Evolutionary conservation across 1,284 basidiomycete genomes (phyloP), one percentile per base, ranked within the genome.

Genomic region (Omphalotus olearius): DNA sequence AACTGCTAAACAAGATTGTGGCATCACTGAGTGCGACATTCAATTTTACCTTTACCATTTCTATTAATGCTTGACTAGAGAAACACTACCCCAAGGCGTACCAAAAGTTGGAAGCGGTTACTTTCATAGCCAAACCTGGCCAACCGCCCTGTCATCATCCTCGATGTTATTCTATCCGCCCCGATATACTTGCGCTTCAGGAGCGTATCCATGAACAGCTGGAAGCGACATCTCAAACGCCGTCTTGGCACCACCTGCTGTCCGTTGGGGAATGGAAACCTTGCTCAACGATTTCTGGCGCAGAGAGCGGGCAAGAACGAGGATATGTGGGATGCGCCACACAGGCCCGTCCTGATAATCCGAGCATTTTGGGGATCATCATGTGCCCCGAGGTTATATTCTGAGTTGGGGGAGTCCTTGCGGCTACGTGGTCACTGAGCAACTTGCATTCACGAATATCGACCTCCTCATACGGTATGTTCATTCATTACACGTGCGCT

Each of bases 231-330:
- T 33, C 30, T 9, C 23, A 23, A 5, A 43, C 41, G 20, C 41
- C 41, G 28, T 26, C 23, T 30, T 45, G 43, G 43, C 43, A 45
- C 43, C 26, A 45, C 17, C 13, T 28, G 10, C 23, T n/a, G 11
- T 45, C 43, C 17, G 43, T 45, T 45, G 43, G 43, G 2, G 43
- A 45, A 45, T 45, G 43, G 43, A 26, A 45, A 25, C 26, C 43
- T n/a, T 25, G 43, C 23, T 13, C 14, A 6, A n/a, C 6, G 3
- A 28, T 45, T 11, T 45, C 43, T 1, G 23, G 26, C 6, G 43
- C 20, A 16, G 25, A 45, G 6, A 30, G 13, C 10, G 43, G 43
- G 43, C 43, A 45, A 16, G 43, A 45, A 30, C 26, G 43, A n/a
- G 43, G 30, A 30, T 45, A 45, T 30, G 26, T 45, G 7, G 43